Evolutionary conservation across 192 early-diverging fungal species (phyloP).

Genomic region (Gonapodya prolifera): DNA sequence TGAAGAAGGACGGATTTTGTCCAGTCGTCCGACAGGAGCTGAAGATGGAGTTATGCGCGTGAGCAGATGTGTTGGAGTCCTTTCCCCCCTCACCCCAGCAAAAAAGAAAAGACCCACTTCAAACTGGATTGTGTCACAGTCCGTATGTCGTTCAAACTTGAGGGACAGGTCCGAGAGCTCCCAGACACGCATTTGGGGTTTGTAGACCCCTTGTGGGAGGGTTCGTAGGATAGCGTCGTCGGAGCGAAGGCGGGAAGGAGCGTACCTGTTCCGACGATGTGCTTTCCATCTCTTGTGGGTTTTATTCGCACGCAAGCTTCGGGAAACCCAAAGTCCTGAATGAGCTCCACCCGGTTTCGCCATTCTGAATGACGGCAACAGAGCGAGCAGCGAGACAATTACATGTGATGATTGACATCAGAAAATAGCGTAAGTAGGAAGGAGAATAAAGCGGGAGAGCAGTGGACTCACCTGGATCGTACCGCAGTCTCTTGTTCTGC

Average conservation of each 20-base stretch:
- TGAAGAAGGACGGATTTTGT: constrained; percentile 88
- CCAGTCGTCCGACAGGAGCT: constrained; percentile 93
- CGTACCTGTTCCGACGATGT: constrained; percentile 76
- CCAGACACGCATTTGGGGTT: constrained; percentile 91
- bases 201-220: constrained; percentile 58
- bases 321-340: constrained; percentile 98
- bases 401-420: not conserved
- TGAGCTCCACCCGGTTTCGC: constrained; percentile 81
- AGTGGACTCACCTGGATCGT: constrained; percentile 54
- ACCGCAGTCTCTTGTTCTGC: constrained; percentile 74
- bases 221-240: no score
- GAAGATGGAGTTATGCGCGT: not conserved
- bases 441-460: not conserved
- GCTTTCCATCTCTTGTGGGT: constrained; percentile 71
- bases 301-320: constrained; percentile 78
- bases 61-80: not conserved
- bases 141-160: constrained; percentile 96
- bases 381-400: not conserved
- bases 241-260: constrained; percentile 4
- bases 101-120: constrained; percentile 17
- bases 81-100: not conserved
- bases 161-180: constrained; percentile 87
- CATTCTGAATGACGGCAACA: constrained; percentile 45
- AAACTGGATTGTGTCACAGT: constrained; percentile 84
- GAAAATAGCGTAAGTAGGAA: not conserved